These are phyloP conservation scores for Hypoxylon perforatum DNA, from an alignment of 495 filamentous ascomycete species.

Conservation along the genomic window DNA sequence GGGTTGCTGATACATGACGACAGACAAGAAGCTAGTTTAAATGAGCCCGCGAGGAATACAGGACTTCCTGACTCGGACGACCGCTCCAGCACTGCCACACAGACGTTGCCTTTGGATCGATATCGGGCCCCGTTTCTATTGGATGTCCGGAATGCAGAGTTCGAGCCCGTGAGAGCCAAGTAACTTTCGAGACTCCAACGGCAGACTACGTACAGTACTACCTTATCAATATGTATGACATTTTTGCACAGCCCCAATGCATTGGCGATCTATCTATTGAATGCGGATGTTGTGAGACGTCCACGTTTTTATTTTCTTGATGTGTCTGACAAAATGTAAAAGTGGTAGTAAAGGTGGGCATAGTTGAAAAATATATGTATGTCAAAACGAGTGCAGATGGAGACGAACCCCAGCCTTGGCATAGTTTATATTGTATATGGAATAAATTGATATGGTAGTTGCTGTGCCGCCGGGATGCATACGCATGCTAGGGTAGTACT, in stretches of 20 bases:
- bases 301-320: no score
- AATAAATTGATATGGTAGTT: constrained; percentile 14
- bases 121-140: constrained; percentile 1
- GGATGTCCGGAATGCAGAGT: constrained; percentile 11
- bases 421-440: constrained; percentile 10
- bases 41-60: constrained; percentile 16
- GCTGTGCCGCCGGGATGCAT: constrained; percentile 24
- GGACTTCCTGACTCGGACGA: constrained; percentile 9
- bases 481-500: neutral
- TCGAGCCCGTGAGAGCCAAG: constrained; percentile 25
- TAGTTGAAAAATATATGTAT: no score
- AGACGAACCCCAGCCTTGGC: constrained; percentile 31
- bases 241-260: constrained; percentile 23
- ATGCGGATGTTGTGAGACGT: no score
- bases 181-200: constrained; percentile 7
- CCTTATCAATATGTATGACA: constrained; percentile 16
- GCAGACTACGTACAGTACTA: neutral
- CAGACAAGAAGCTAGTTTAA: constrained; percentile 27
- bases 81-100: constrained; percentile 40
- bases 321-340: no score
- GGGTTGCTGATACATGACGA: constrained; percentile 12
- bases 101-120: neutral
- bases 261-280: constrained; percentile 8
- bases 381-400: neutral
- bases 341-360: no score